Conservation (phyloP, 2,329 filamentous ascomycete species). For the Endocalyx cinctus region DNA sequence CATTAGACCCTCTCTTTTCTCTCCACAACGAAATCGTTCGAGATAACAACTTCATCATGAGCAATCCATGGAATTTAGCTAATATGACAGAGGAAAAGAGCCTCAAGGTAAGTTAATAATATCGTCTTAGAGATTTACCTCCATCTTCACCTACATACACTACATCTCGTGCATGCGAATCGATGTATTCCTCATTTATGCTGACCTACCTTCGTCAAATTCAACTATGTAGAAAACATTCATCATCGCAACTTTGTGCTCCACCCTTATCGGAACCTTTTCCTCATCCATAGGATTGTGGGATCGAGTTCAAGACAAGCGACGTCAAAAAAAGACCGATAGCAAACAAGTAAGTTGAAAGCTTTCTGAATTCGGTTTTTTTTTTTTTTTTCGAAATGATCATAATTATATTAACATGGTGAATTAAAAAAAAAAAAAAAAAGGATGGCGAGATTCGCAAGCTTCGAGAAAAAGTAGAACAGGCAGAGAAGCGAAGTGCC, state of each 20-base stretch:
- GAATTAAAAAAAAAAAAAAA: slow-evolving; percentile 15
- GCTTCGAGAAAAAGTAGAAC: slow-evolving; percentile 10
- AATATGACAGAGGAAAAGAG: slow-evolving; percentile 31
- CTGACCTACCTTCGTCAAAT: slow-evolving; percentile 1
- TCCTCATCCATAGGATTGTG: slow-evolving; percentile 32
- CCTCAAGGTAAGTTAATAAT: slow-evolving; percentile 29
- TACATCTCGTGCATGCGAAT: not conserved
- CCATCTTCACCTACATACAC: too few relatives aligned
- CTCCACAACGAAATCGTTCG: not conserved
- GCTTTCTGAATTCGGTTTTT: too few relatives aligned
- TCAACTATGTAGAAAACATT: slow-evolving; percentile 37
- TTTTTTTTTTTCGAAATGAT: too few relatives aligned
- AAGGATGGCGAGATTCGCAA: slow-evolving; percentile 12
- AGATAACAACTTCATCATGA: slow-evolving; percentile 4
- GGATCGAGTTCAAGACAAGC: slow-evolving; percentile 29
- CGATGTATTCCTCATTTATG: not conserved
- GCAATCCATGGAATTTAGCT: slow-evolving; percentile 16
- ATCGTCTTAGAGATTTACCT: too few relatives aligned
- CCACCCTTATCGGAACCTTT: slow-evolving; percentile 34
- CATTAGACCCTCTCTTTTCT: not conserved
- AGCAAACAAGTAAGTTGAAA: slow-evolving; percentile 19
- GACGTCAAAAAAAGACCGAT: slow-evolving; percentile 28
- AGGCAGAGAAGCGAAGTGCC: slow-evolving; percentile 9
- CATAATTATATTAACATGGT: slow-evolving; percentile 7
- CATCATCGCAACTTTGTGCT: slow-evolving; percentile 34